Evolutionary conservation across 257 asterid genomes (phyloP).

Genomic region (Solanum verrucosum): DNA sequence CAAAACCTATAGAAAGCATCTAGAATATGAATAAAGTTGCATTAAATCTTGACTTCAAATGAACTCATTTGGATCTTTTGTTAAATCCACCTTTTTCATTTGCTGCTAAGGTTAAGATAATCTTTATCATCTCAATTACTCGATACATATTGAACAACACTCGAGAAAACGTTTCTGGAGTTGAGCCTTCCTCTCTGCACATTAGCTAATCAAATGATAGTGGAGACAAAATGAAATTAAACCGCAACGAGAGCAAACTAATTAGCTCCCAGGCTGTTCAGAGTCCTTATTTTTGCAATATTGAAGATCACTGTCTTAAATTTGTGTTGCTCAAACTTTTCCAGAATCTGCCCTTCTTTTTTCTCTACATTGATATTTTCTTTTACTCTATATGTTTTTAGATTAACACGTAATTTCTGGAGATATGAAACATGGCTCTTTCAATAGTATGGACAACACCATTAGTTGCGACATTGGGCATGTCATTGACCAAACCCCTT

Average conservation of each 20-base stretch:
- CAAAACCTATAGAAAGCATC: no score
- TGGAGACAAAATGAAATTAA: background rate
- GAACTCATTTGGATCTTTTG: no score
- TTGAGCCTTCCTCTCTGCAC: background rate
- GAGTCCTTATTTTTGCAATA: background rate
- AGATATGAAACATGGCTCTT: conserved; percentile 46
- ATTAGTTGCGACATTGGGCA: conserved; percentile 41
- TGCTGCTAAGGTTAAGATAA: no score
- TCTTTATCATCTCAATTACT: no score
- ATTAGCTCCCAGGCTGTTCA: background rate
- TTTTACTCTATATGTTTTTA: background rate
- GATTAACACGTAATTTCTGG: background rate
- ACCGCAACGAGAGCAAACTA: background rate
- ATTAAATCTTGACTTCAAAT: no score
- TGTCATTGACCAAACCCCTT: conserved; percentile 69
- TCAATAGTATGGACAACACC: conserved; percentile 64
- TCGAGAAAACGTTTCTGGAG: no score
- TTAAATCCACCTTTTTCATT: no score
- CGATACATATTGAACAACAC: no score
- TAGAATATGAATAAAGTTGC: no score
- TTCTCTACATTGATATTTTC: background rate
- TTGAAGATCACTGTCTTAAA: background rate
- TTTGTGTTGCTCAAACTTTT: background rate
- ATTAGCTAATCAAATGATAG: background rate
- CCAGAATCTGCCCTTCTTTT: background rate